These are phyloP conservation scores for Trichoderma sp. DNA, from an alignment of 2,329 filamentous ascomycete genomes.

Conservation along the genomic window DNA sequence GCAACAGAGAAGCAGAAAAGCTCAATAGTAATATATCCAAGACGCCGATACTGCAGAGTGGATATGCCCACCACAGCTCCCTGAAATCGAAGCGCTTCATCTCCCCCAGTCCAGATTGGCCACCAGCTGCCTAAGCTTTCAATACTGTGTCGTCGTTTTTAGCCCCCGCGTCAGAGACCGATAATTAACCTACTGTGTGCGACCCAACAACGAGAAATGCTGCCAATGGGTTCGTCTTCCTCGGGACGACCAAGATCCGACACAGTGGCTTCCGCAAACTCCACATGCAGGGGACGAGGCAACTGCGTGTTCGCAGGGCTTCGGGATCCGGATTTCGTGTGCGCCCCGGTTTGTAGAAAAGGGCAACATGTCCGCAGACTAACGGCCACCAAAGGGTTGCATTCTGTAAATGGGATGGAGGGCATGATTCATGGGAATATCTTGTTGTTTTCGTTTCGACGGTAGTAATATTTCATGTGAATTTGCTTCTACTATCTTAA, in stretches of 20 bases:
- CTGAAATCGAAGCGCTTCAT: neutral
- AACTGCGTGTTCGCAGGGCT: neutral
- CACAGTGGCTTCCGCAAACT: neutral
- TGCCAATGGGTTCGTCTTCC: neutral
- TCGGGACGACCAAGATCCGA: neutral
- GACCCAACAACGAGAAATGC: neutral
- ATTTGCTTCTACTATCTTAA: neutral
- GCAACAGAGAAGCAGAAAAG: neutral
- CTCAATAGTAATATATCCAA: neutral
- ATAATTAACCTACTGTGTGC: neutral
- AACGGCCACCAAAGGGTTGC: neutral
- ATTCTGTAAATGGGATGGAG: neutral
- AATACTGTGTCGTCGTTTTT: neutral
- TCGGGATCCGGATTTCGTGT: neutral
- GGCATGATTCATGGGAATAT: neutral
- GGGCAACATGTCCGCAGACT: neutral
- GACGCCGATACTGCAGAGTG: neutral
- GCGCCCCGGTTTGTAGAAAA: neutral
- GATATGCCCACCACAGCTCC: neutral
- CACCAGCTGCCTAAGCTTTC: neutral
- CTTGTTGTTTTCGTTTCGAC: neutral
- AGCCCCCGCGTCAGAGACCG: neutral
- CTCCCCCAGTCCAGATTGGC: neutral
- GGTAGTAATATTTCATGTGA: neutral
- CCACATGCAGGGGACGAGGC: neutral